Evolutionary conservation across 495 filamentous ascomycete genomes (phyloP).

Genomic region (Choiromyces venosus): DNA sequence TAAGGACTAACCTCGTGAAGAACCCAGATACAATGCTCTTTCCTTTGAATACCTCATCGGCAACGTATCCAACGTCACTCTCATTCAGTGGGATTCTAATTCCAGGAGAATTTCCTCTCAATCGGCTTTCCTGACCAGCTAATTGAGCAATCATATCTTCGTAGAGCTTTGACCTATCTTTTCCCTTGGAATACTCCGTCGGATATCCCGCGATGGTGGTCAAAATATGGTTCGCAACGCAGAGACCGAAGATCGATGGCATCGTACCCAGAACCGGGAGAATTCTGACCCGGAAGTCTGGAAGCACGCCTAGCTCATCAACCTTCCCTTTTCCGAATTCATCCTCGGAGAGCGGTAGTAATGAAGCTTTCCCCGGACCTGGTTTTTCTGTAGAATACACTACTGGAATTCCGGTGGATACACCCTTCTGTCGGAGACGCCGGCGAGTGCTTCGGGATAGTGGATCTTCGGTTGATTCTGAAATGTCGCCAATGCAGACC

Average conservation of each 20-base stretch:
- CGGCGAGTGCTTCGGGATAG: slow-evolving; percentile 79
- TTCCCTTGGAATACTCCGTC: slow-evolving; percentile 72
- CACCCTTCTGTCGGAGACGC: slow-evolving; percentile 67
- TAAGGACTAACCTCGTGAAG: slow-evolving; percentile 66
- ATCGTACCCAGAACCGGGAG: slow-evolving; percentile 93
- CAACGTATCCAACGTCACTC: slow-evolving; percentile 74
- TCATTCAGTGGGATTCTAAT: slow-evolving; percentile 70
- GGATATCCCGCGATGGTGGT: slow-evolving; percentile 82
- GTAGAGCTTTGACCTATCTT: slow-evolving; percentile 82
- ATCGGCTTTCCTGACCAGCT: slow-evolving; percentile 65
- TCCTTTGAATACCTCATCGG: slow-evolving; percentile 84
- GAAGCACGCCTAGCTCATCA: slow-evolving; percentile 76
- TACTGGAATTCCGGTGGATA: slow-evolving; percentile 78
- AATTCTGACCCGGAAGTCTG: slow-evolving; percentile 89
- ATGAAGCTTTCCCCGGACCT: slow-evolving; percentile 81
- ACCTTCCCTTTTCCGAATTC: slow-evolving; percentile 85
- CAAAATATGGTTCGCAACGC: slow-evolving; percentile 84
- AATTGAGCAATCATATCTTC: slow-evolving; percentile 68
- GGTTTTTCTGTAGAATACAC: slow-evolving; percentile 92
- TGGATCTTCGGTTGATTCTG: slow-evolving; percentile 78
- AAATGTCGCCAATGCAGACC: slow-evolving; percentile 85
- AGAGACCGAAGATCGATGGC: slow-evolving; percentile 92
- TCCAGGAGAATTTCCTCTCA: slow-evolving; percentile 59
- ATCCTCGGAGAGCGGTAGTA: slow-evolving; percentile 80
- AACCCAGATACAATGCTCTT: slow-evolving; percentile 78